Evolutionary conservation across 805 yeast genomes (phyloP).

Genomic region (Cyberlindnera sargentensis): DNA sequence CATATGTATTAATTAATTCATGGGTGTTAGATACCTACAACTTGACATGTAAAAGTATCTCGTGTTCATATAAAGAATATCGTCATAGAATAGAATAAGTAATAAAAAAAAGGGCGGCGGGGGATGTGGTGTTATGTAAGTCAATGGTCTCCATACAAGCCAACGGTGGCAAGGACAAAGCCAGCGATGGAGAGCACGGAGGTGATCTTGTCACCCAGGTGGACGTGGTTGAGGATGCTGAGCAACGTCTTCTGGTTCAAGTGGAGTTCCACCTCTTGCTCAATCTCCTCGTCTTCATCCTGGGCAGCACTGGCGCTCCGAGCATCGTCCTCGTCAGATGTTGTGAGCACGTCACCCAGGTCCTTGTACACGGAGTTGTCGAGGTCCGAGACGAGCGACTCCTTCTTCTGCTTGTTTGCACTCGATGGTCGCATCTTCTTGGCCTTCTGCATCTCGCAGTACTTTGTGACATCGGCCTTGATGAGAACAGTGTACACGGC

Average conservation of each 20-base stretch:
- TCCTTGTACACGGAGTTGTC: slow-evolving; percentile 41
- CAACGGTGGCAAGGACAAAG: slow-evolving; percentile 43
- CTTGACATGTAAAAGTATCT: no score
- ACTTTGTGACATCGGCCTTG: not conserved
- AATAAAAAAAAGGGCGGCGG: no score
- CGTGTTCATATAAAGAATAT: no score
- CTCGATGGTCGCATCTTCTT: not conserved
- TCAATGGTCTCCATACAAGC: slow-evolving; percentile 48
- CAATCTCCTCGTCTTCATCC: slow-evolving; percentile 29
- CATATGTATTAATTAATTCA: no score
- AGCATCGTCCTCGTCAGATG: slow-evolving; percentile 11
- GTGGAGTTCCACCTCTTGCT: slow-evolving; percentile 36
- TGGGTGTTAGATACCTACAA: no score
- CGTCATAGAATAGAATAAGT: no score
- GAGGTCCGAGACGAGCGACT: slow-evolving; percentile 33
- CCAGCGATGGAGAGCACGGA: slow-evolving; percentile 38
- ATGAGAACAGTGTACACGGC: slow-evolving; percentile 3
- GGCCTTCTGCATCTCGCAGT: slow-evolving; percentile 3
- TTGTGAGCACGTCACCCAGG: slow-evolving; percentile 25
- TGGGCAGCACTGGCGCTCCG: slow-evolving; percentile 6
- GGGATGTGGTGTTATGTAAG: no score
- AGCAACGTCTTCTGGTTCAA: slow-evolving; percentile 32
- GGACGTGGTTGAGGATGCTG: slow-evolving; percentile 27
- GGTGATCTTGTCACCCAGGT: slow-evolving; percentile 33
- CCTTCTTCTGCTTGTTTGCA: slow-evolving; percentile 17